phyloP scores from a whole-genome alignment of 768 basidiomycete genomes.

The Obba rivulosa region DNA sequence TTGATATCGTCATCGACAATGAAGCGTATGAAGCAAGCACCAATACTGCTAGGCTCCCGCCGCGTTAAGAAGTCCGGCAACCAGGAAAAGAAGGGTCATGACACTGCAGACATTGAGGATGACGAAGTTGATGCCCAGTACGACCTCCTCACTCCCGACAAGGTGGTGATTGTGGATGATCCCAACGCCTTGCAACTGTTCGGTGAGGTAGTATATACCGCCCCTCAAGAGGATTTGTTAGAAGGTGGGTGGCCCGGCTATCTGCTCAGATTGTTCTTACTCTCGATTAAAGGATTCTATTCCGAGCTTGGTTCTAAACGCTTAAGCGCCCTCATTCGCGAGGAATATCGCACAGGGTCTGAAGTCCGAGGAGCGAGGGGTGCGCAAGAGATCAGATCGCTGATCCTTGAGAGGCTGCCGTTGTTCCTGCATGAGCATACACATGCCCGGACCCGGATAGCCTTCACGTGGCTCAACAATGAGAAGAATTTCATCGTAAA shows the following conservation, averaged over 20 bases:
- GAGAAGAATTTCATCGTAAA: slow-evolving; percentile 66
- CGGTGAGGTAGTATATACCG: slow-evolving; percentile 66
- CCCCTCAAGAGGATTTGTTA: slow-evolving; percentile 86
- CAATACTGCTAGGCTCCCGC: slow-evolving; percentile 73
- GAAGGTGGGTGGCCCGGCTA: slow-evolving; percentile 50
- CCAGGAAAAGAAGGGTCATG: slow-evolving; percentile 15
- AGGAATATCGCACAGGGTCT: slow-evolving; percentile 61
- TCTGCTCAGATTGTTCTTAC: background rate
- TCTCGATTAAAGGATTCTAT: slow-evolving; percentile 58
- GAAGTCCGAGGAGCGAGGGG: slow-evolving; percentile 37
- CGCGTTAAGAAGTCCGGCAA: slow-evolving; percentile 36
- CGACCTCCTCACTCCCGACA: slow-evolving; percentile 61
- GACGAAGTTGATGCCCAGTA: slow-evolving; percentile 72
- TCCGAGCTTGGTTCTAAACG: slow-evolving; percentile 65
- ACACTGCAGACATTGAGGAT: slow-evolving; percentile 46
- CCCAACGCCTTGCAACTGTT: slow-evolving; percentile 77
- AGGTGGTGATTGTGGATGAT: slow-evolving; percentile 78
- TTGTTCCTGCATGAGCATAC: slow-evolving; percentile 90
- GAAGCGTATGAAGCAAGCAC: slow-evolving; percentile 58
- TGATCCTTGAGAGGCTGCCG: slow-evolving; percentile 80
- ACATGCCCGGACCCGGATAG: slow-evolving; percentile 54
- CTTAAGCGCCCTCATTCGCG: slow-evolving; percentile 68
- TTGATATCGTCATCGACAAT: slow-evolving; percentile 48
- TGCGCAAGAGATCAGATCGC: slow-evolving; percentile 47
- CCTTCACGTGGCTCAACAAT: slow-evolving; percentile 61